Evolutionary conservation across 768 basidiomycete genomes (phyloP).

Genomic region (Pleurotus eryngii): DNA sequence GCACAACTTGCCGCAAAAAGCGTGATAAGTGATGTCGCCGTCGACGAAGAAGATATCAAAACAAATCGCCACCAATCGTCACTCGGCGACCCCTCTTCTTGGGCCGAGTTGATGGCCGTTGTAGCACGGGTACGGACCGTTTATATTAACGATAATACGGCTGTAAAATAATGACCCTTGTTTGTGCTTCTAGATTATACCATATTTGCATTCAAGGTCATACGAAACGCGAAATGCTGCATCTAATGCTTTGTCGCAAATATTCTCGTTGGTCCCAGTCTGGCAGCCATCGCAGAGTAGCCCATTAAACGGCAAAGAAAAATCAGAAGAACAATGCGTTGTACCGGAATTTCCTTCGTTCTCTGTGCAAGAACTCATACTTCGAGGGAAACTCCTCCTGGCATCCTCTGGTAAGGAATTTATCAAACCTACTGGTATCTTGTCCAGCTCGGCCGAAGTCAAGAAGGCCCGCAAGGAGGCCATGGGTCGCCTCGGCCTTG

Average conservation of each 20-base stretch:
- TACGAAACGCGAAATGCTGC: conserved; percentile 90
- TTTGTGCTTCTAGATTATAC: conserved; percentile 63
- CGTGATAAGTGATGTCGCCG: conserved; percentile 77
- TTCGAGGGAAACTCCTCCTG: conserved; percentile 75
- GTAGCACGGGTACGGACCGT: conserved; percentile 69
- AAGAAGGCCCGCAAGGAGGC: conserved; percentile 87
- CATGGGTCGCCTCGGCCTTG: conserved; percentile 83
- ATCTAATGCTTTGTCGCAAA: conserved; percentile 82
- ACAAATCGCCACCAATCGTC: conserved; percentile 48
- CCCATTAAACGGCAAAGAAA: conserved; percentile 13
- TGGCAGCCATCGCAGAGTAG: conserved; percentile 58
- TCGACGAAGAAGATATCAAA: conserved; percentile 79
- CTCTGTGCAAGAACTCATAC: conserved; percentile 72
- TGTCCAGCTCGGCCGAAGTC: conserved; percentile 74
- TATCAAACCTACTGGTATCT: conserved; percentile 64
- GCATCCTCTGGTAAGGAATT: conserved; percentile 96
- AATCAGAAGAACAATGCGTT: conserved; percentile 22
- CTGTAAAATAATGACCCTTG: conserved; percentile 5
- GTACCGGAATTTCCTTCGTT: conserved; percentile 68
- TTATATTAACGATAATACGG: neutral
- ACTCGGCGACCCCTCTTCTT: conserved; percentile 67
- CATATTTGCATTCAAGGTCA: conserved; percentile 88
- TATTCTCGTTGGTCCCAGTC: conserved; percentile 78
- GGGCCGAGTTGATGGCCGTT: conserved; percentile 88
- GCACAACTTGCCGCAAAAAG: conserved; percentile 88